phyloP scores from a whole-genome alignment of 139 green algal species.

The Yamagishiella unicocca region DNA sequence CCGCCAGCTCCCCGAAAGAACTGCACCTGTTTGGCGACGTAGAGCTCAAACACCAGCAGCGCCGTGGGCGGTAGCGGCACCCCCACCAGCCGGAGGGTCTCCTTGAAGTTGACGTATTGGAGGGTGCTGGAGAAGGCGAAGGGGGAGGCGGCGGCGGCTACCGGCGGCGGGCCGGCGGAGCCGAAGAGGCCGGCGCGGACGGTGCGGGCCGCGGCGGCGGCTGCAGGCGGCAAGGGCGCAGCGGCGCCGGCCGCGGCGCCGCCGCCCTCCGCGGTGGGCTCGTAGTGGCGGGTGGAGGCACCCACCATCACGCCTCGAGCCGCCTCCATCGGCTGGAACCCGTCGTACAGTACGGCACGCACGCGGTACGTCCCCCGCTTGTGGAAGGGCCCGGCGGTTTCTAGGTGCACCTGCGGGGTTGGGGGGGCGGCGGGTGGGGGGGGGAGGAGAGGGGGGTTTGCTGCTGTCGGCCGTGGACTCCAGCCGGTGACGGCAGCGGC shows the following conservation, averaged over 20 bases:
- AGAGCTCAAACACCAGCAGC: constrained; percentile 65
- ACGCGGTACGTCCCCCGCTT: constrained; percentile 63
- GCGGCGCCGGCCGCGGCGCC: not conserved
- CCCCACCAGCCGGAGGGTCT: constrained; percentile 51
- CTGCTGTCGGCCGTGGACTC: no score
- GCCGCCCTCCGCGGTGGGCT: not conserved
- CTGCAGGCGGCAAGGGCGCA: not conserved
- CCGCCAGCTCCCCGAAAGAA: no score
- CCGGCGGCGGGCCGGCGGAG: not conserved
- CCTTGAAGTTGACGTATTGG: constrained; percentile 48
- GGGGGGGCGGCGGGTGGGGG: not conserved
- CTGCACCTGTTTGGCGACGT: constrained; percentile 54
- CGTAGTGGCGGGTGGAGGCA: not conserved
- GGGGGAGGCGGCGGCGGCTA: not conserved
- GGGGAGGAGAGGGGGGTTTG: not conserved
- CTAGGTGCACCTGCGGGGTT: constrained; percentile 50
- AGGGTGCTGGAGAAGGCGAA: not conserved
- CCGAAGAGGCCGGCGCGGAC: not conserved
- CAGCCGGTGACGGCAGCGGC: no score
- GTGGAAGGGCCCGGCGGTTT: constrained; percentile 57
- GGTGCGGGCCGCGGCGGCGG: not conserved
- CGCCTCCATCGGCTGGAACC: constrained; percentile 57
- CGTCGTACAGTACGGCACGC: constrained; percentile 72
- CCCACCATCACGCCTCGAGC: constrained; percentile 57
- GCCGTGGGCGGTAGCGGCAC: constrained; percentile 57